phyloP scores from a whole-genome alignment of 2,329 filamentous ascomycete species.

The Didymella lethalis region DNA sequence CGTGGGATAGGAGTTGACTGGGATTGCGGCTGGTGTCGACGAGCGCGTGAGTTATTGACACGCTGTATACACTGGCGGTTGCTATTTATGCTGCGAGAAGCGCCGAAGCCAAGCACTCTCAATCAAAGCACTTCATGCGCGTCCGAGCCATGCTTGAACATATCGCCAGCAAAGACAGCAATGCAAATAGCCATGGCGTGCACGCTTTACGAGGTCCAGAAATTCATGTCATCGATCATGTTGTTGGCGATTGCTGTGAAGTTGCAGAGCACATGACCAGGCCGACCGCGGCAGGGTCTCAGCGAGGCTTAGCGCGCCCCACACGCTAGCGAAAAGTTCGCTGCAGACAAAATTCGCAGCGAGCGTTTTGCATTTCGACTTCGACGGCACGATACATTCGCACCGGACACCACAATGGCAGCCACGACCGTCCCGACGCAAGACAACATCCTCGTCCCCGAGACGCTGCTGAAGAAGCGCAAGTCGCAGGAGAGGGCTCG shows the following conservation, averaged over 20 bases:
- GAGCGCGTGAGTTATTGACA: background rate
- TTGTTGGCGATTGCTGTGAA: background rate
- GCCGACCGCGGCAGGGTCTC: background rate
- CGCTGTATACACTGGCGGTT: background rate
- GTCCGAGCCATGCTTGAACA: background rate
- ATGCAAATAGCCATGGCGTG: background rate
- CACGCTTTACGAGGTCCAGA: background rate
- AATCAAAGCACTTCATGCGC: background rate
- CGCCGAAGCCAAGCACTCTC: background rate
- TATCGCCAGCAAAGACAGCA: background rate
- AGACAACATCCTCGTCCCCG: conserved; percentile 95
- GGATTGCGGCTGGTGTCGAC: background rate
- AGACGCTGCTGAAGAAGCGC: conserved; percentile 99
- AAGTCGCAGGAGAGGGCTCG: conserved; percentile 99
- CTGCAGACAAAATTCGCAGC: conserved; percentile 13
- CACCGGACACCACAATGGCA: conserved; percentile 22
- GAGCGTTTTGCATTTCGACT: conserved; percentile 12
- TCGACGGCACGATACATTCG: conserved; percentile 23
- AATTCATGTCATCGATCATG: background rate
- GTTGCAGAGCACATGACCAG: background rate
- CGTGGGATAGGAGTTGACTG: background rate
- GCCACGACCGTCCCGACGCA: conserved; percentile 87
- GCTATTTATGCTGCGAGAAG: background rate
- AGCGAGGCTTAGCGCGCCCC: conserved; percentile 15
- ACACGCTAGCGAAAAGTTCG: conserved; percentile 11